Percentiles rank a stretch among this genome's conserved stretches.
Evolutionary conservation across 2,329 filamentous ascomycete genomes (phyloP).

Genomic region (Claviceps sp.): DNA sequence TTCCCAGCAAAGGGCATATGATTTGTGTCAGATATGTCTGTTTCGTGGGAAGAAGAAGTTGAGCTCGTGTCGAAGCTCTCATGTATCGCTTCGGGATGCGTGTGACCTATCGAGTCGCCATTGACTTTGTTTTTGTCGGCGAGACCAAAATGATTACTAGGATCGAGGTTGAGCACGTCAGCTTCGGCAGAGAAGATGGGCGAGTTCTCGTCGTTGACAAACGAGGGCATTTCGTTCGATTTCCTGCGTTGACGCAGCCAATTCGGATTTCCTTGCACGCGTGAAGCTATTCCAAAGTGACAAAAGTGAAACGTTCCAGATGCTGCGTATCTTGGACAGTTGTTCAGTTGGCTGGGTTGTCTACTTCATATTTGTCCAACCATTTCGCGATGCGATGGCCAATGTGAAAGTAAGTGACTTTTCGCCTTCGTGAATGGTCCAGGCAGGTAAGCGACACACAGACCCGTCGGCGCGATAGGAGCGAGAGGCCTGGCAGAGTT

Average conservation of each 20-base stretch:
- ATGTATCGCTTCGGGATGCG: conserved; percentile 33
- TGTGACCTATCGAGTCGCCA: conserved; percentile 23
- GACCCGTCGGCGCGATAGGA: background rate
- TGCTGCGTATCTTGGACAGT: background rate
- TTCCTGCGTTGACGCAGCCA: conserved; percentile 3
- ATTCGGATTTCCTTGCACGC: background rate
- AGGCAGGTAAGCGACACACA: background rate
- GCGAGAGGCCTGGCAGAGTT: background rate
- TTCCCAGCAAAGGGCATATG: conserved; percentile 30
- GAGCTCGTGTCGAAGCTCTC: conserved; percentile 43
- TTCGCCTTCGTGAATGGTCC: background rate
- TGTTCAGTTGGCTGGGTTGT: background rate
- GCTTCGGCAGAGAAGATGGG: conserved; percentile 27
- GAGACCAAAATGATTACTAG: conserved; percentile 24
- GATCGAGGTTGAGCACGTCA: conserved; percentile 32
- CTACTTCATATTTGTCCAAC: background rate
- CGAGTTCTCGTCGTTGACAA: conserved; percentile 33
- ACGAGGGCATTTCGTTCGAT: conserved; percentile 37
- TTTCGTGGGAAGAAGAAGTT: conserved; percentile 38
- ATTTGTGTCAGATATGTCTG: conserved; percentile 34
- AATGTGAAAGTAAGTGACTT: background rate
- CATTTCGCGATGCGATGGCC: background rate
- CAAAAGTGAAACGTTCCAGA: background rate
- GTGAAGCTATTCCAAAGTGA: background rate
- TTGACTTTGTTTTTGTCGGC: conserved; percentile 21